Evolutionary conservation across 2,329 filamentous ascomycete genomes (phyloP).

Genomic region (Penicillium sp.): DNA sequence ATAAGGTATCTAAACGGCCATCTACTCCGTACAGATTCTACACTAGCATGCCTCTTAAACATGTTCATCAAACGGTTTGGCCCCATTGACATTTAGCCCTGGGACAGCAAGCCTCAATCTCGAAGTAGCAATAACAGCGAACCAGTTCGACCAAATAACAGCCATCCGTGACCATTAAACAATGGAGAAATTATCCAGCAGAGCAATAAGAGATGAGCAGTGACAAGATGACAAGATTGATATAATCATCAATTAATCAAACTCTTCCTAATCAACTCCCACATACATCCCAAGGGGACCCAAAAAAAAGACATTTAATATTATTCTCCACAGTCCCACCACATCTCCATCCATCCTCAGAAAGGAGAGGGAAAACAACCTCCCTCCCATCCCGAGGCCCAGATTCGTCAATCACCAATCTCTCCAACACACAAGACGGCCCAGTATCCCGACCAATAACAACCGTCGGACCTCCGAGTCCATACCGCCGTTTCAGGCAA

Average conservation of each 20-base stretch:
- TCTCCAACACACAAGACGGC: neutral
- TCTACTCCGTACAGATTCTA: too few relatives aligned
- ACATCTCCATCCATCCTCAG: neutral
- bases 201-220: neutral
- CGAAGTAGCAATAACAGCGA: constrained; percentile 3
- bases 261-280: neutral
- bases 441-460: neutral
- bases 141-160: neutral
- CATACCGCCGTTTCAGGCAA: neutral
- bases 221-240: neutral
- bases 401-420: neutral
- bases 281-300: neutral
- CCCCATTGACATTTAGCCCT: neutral
- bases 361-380: neutral
- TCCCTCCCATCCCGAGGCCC: neutral
- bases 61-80: neutral
- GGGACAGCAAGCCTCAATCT: neutral
- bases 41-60: neutral
- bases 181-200: too few relatives aligned
- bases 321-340: neutral
- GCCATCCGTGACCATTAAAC: neutral
- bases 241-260: neutral
- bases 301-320: neutral
- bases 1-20: neutral
- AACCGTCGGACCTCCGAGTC: neutral